phyloP scores from a whole-genome alignment of 164 flowering plant species.

The Tetracentron sinense region DNA sequence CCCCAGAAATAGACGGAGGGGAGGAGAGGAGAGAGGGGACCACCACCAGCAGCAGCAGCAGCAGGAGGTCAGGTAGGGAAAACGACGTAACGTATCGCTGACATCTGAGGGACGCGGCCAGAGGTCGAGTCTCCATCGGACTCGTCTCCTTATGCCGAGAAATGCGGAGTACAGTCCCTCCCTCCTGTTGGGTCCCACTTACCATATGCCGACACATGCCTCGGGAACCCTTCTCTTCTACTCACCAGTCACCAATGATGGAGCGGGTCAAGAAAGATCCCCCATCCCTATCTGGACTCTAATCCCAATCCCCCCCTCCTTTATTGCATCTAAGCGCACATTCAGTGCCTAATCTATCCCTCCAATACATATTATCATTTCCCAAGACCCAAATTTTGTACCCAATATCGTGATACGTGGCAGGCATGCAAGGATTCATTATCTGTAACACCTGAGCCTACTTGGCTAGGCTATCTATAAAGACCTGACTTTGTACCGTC shows the following conservation, averaged over 20 bases:
- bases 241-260: constrained; percentile 17
- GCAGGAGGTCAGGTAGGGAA: too few relatives aligned
- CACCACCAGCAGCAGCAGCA: background rate
- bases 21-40: constrained; percentile 2
- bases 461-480: too few relatives aligned
- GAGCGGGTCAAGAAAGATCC: constrained; percentile 12
- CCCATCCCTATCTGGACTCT: too few relatives aligned
- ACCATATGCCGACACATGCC: background rate
- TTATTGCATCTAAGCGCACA: too few relatives aligned
- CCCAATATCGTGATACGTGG: too few relatives aligned
- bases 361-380: too few relatives aligned
- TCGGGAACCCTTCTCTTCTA: background rate
- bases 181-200: constrained; percentile 15
- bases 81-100: constrained; percentile 65
- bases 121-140: constrained; percentile 52
- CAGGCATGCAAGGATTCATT: too few relatives aligned
- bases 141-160: constrained; percentile 61
- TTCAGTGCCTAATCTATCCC: too few relatives aligned
- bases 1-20: constrained; percentile 4
- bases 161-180: constrained; percentile 58
- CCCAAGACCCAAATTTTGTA: too few relatives aligned
- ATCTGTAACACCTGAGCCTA: too few relatives aligned
- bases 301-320: background rate
- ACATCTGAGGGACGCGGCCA: constrained; percentile 28
- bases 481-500: too few relatives aligned